Conservation (phyloP, 768 basidiomycete species). For the Macrocybe gigantea region DNA sequence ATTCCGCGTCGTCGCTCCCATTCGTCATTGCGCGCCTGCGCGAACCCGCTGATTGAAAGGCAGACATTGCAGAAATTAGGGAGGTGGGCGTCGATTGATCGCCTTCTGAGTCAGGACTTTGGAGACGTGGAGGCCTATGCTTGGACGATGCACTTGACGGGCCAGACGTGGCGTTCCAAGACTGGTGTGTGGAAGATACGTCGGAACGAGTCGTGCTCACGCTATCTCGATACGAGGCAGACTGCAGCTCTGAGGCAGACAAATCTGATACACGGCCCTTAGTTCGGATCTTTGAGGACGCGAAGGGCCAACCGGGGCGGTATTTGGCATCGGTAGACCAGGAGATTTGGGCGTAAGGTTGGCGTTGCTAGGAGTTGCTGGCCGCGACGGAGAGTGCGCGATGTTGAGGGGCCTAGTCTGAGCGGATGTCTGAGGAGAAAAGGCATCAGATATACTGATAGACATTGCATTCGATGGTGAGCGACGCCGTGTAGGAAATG, state of each 20-base stretch:
- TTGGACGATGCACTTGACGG: slow-evolving; percentile 9
- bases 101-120: slow-evolving; percentile 25
- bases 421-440: slow-evolving; percentile 22
- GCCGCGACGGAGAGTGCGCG: slow-evolving; percentile 46
- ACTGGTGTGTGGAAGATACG: slow-evolving; percentile 14
- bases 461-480: slow-evolving; percentile 27
- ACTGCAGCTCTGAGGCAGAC: slow-evolving; percentile 37
- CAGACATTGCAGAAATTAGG: slow-evolving; percentile 54
- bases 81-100: slow-evolving; percentile 39
- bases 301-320: slow-evolving; percentile 45
- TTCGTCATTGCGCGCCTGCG: slow-evolving; percentile 48
- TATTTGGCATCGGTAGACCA: slow-evolving; percentile 28
- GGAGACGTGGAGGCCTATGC: slow-evolving; percentile 22
- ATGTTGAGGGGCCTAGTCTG: slow-evolving; percentile 56
- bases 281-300: slow-evolving; percentile 67
- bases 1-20: slow-evolving; percentile 47
- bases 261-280: slow-evolving; percentile 51
- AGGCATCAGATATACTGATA: slow-evolving; percentile 20
- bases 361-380: slow-evolving; percentile 45
- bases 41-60: slow-evolving; percentile 64
- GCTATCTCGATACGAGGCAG: slow-evolving; percentile 42
- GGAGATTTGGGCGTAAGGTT: slow-evolving; percentile 29
- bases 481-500: slow-evolving; percentile 50
- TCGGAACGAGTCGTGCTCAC: slow-evolving; percentile 44
- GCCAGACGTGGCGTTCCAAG: slow-evolving; percentile 3